Evolutionary conservation across 75 land plant genomes (phyloP).

Genomic region (Isoetes taiwanensis): DNA sequence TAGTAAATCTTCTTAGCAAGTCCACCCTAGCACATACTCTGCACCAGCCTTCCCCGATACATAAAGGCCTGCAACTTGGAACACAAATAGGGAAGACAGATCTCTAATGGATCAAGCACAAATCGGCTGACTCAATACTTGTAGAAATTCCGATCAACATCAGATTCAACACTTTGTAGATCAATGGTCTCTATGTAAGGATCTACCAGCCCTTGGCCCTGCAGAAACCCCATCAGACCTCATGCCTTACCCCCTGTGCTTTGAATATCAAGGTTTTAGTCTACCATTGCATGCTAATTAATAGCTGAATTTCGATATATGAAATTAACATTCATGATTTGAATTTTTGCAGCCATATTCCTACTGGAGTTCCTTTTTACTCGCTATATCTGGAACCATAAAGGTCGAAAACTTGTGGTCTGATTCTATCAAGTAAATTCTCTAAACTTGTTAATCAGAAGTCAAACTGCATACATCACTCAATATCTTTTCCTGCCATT

Average conservation of each 20-base stretch:
- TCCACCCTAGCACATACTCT: too few relatives aligned
- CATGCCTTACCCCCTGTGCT: conserved; percentile 87
- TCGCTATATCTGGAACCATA: conserved; percentile 81
- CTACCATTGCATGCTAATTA: conserved; percentile 34
- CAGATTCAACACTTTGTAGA: too few relatives aligned
- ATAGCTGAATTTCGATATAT: background rate
- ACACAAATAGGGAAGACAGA: too few relatives aligned
- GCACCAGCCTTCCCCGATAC: too few relatives aligned
- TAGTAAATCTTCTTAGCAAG: too few relatives aligned
- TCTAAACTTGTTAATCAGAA: background rate
- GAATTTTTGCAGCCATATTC: conserved; percentile 56
- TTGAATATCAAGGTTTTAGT: conserved; percentile 86
- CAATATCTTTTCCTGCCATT: background rate
- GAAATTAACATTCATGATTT: background rate
- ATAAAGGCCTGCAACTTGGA: too few relatives aligned
- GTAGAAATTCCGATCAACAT: too few relatives aligned
- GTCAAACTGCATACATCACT: background rate
- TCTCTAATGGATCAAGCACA: too few relatives aligned
- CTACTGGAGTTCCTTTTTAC: conserved; percentile 93
- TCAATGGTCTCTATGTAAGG: too few relatives aligned
- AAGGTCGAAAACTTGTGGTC: conserved; percentile 89
- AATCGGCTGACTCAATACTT: too few relatives aligned
- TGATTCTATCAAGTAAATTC: too few relatives aligned
- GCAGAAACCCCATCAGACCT: conserved; percentile 45
- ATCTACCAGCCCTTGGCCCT: too few relatives aligned